A percentile compares a stretch with the other conserved stretches of the same genome.
These are phyloP conservation scores for Fraxinus sp. DNA, from an alignment of 305 asterid species.

Conservation along the genomic window DNA sequence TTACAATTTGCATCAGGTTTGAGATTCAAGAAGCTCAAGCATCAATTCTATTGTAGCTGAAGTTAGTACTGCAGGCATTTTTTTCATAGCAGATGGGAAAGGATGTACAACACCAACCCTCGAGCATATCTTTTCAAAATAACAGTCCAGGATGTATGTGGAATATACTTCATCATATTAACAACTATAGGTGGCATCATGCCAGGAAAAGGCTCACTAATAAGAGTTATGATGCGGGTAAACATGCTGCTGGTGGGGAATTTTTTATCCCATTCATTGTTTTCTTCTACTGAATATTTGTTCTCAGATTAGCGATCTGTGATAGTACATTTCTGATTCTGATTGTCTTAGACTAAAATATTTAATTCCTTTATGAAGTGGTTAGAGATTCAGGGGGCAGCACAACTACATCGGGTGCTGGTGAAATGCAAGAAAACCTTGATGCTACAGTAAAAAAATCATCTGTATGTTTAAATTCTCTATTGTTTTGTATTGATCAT, in stretches of 20 bases:
- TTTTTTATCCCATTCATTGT: background rate
- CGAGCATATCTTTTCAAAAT: constrained; percentile 32
- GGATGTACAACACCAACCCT: constrained; percentile 33
- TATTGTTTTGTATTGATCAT: background rate
- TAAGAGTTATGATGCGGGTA: constrained; percentile 29
- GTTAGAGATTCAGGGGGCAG: constrained; percentile 38
- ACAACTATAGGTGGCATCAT: constrained; percentile 43
- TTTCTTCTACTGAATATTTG: background rate
- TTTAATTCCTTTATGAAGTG: constrained; percentile 12
- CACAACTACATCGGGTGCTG: constrained; percentile 10
- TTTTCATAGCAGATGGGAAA: constrained; percentile 38
- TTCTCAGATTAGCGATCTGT: background rate
- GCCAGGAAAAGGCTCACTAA: constrained; percentile 57
- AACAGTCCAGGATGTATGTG: constrained; percentile 54
- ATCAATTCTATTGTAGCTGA: constrained; percentile 6
- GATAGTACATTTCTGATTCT: background rate
- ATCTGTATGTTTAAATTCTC: constrained; percentile 34
- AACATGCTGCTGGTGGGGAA: constrained; percentile 33
- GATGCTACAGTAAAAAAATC: constrained; percentile 31
- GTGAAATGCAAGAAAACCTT: constrained; percentile 26
- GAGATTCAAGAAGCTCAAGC: background rate
- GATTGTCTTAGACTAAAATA: background rate
- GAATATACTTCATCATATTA: constrained; percentile 60
- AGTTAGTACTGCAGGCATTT: background rate
- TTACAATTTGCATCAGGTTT: constrained; percentile 24